A percentile compares a stretch with the other conserved stretches of the same genome.
These are phyloP conservation scores for Phytophthora ohioensis DNA, from an alignment of 352 stramenopile species.

Conservation along the genomic window DNA sequence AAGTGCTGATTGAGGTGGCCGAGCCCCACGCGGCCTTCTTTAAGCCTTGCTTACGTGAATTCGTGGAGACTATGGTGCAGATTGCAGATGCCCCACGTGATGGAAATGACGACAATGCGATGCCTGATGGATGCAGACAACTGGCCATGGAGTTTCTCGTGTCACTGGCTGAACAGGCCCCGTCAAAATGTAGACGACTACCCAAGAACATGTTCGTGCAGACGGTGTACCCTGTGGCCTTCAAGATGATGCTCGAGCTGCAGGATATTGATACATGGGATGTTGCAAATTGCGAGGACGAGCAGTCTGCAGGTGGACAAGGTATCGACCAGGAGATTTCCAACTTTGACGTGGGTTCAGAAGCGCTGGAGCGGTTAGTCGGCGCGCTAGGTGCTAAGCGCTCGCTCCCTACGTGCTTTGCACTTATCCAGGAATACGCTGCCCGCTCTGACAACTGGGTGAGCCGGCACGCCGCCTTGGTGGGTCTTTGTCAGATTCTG, in stretches of 20 bases:
- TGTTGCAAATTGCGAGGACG: conserved; percentile 71
- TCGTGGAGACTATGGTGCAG: conserved; percentile 78
- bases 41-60: conserved; percentile 64
- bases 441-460: conserved; percentile 71
- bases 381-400: conserved; percentile 71
- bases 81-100: conserved; percentile 59
- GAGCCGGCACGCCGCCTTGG: conserved; percentile 78
- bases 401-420: conserved; percentile 80
- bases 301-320: conserved; percentile 51
- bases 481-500: conserved; percentile 85
- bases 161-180: conserved; percentile 75
- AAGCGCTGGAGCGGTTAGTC: conserved; percentile 80
- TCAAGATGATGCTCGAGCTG: conserved; percentile 89
- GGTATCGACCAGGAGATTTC: conserved; percentile 77
- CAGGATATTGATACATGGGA: conserved; percentile 80
- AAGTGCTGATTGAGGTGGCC: conserved; percentile 84
- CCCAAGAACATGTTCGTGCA: conserved; percentile 83
- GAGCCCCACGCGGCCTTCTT: conserved; percentile 81
- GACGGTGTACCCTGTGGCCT: conserved; percentile 76
- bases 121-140: conserved; percentile 79
- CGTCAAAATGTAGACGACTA: conserved; percentile 67
- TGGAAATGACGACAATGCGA: conserved; percentile 30
- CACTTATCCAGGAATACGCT: conserved; percentile 80
- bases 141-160: conserved; percentile 89
- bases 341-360: conserved; percentile 89